phyloP scores from a whole-genome alignment of 1,284 basidiomycete species.

The Ustanciosporium gigantosporum region DNA sequence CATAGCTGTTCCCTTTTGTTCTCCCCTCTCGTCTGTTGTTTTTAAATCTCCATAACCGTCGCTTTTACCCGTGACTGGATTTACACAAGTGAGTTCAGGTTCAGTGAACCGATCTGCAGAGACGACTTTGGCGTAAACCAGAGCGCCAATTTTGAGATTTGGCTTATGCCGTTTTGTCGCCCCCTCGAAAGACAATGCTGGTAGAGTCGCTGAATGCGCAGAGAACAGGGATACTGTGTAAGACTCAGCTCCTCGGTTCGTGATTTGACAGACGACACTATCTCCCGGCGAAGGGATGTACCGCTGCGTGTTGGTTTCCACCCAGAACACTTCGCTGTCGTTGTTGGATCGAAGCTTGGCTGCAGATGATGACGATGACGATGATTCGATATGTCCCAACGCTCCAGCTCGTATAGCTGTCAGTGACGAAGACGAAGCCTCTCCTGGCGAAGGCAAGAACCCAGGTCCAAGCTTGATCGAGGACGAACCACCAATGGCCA shows the following conservation, averaged over 20 bases:
- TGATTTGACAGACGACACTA: constrained; percentile 53
- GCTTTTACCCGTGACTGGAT: constrained; percentile 47
- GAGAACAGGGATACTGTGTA: constrained; percentile 53
- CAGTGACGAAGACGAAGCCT: constrained; percentile 4
- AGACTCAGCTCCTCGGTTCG: constrained; percentile 46
- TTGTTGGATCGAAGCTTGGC: neutral
- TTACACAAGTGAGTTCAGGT: constrained; percentile 57
- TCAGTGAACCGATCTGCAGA: constrained; percentile 49
- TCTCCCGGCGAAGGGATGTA: constrained; percentile 50
- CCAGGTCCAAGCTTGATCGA: constrained; percentile 47
- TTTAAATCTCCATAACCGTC: constrained; percentile 57
- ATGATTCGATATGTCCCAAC: constrained; percentile 23
- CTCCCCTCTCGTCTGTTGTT: constrained; percentile 26
- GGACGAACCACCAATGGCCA: constrained; percentile 10
- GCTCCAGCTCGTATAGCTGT: constrained; percentile 39
- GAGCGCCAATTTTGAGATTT: constrained; percentile 50
- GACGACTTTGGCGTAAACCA: constrained; percentile 53
- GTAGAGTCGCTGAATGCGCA: constrained; percentile 44
- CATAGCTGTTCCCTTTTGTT: constrained; percentile 25
- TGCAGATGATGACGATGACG: constrained; percentile 1
- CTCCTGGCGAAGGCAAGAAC: constrained; percentile 25
- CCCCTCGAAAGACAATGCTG: constrained; percentile 57
- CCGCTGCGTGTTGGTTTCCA: constrained; percentile 42
- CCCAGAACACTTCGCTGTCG: constrained; percentile 24
- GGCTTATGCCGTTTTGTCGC: constrained; percentile 58